phyloP scores from a whole-genome alignment of 352 stramenopile genomes.

The Pythium plurisporium region DNA sequence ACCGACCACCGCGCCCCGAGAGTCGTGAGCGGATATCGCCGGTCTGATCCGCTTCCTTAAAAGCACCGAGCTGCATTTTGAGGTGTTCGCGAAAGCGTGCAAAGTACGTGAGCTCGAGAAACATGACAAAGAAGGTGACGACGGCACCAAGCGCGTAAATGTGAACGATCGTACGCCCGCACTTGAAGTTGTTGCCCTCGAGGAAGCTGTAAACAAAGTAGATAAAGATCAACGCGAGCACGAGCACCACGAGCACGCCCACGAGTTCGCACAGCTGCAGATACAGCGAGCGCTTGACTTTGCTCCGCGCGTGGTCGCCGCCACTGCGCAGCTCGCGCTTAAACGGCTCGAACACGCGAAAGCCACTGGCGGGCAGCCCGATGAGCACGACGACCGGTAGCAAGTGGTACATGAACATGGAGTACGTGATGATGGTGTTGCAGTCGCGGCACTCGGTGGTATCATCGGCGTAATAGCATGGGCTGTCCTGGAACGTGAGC shows the following conservation, averaged over 20 bases:
- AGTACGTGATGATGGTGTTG: constrained; percentile 57
- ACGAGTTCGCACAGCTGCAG: constrained; percentile 73
- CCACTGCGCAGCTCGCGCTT: constrained; percentile 27
- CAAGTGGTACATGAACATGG: constrained; percentile 64
- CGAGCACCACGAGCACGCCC: constrained; percentile 45
- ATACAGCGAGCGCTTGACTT: constrained; percentile 69
- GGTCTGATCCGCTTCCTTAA: constrained; percentile 79
- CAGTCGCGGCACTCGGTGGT: constrained; percentile 37
- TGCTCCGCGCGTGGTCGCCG: constrained; percentile 31
- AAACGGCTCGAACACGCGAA: constrained; percentile 72
- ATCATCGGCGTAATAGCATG: constrained; percentile 17
- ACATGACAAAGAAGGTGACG: constrained; percentile 48
- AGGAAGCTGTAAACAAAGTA: constrained; percentile 65
- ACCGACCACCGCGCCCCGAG: constrained; percentile 25
- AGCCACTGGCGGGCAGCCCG: constrained; percentile 51
- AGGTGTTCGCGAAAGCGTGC: constrained; percentile 81
- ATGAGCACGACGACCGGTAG: constrained; percentile 57
- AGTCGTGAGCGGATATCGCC: constrained; percentile 65
- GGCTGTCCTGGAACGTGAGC: constrained; percentile 40
- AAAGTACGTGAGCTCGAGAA: constrained; percentile 74
- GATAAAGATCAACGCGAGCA: constrained; percentile 50
- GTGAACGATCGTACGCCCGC: constrained; percentile 27
- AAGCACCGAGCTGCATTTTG: constrained; percentile 81
- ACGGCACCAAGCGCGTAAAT: constrained; percentile 44
- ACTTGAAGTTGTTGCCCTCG: constrained; percentile 64